These are phyloP conservation scores for Collybia sp. DNA, from an alignment of 768 basidiomycete species.

Conservation along the genomic window DNA sequence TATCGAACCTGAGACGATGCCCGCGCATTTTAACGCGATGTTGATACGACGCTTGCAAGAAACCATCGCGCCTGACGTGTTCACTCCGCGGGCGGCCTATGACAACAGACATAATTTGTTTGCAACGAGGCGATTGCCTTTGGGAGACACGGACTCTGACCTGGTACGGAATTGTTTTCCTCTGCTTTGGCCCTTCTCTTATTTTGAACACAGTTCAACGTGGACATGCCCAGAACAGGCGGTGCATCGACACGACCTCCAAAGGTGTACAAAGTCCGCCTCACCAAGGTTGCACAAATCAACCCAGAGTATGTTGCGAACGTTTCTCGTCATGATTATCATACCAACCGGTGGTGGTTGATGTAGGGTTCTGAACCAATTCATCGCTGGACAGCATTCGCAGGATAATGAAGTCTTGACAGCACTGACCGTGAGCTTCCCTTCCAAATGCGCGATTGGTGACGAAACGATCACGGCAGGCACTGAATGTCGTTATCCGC, in stretches of 20 bases:
- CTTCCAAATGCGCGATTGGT: background rate
- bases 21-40: slow-evolving; percentile 60
- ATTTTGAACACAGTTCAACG: slow-evolving; percentile 11
- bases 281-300: slow-evolving; percentile 54
- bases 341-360: background rate
- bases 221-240: slow-evolving; percentile 39
- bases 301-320: slow-evolving; percentile 32
- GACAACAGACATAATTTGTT: slow-evolving; percentile 79
- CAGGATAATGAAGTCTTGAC: slow-evolving; percentile 60
- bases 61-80: slow-evolving; percentile 51
- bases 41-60: slow-evolving; percentile 62
- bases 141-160: slow-evolving; percentile 41
- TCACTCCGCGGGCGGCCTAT: slow-evolving; percentile 68
- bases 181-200: too few relatives aligned
- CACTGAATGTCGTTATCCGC: slow-evolving; percentile 69
- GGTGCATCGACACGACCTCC: slow-evolving; percentile 30
- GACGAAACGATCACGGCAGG: slow-evolving; percentile 31
- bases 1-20: slow-evolving; percentile 31
- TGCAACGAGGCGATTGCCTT: slow-evolving; percentile 49
- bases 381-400: slow-evolving; percentile 58
- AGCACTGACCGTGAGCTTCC: slow-evolving; percentile 51
- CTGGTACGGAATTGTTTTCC: slow-evolving; percentile 29
- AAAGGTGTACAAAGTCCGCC: slow-evolving; percentile 44
- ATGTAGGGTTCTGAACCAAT: slow-evolving; percentile 55
- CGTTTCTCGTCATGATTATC: background rate